Percentiles rank a stretch among this genome's conserved stretches.
These are phyloP conservation scores for Cladophialophora chaetospira DNA, from an alignment of 2,329 filamentous ascomycete species.

Conservation along the genomic window DNA sequence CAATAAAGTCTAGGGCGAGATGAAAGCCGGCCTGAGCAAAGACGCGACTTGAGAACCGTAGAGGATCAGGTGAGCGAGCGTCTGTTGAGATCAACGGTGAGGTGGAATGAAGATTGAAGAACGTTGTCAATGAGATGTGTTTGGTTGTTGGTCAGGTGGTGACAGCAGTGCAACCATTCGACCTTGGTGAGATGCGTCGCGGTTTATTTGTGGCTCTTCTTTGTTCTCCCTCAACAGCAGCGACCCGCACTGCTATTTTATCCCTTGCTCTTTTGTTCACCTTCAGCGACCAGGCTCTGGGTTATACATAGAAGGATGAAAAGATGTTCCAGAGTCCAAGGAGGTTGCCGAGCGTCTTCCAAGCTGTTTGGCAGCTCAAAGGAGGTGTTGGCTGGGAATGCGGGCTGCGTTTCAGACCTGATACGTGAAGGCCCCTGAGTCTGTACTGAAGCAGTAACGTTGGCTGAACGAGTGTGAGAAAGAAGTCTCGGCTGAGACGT, in stretches of 20 bases:
- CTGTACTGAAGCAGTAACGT: slow-evolving; percentile 15
- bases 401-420: slow-evolving; percentile 27
- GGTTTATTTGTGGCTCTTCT: slow-evolving; percentile 3
- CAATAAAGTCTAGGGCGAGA: not conserved
- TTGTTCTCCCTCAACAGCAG: slow-evolving; percentile 25
- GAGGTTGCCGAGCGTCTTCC: not conserved
- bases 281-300: slow-evolving; percentile 2
- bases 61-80: not conserved
- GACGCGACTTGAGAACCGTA: not conserved
- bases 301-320: slow-evolving; percentile 15
- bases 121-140: not conserved
- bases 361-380: slow-evolving; percentile 13
- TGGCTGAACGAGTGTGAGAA: slow-evolving; percentile 26
- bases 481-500: slow-evolving; percentile 11
- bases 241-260: slow-evolving; percentile 28
- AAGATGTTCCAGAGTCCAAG: not conserved
- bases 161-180: not conserved
- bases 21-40: not conserved
- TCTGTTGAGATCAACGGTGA: not conserved
- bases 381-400: slow-evolving; percentile 25
- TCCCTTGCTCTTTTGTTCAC: slow-evolving; percentile 20
- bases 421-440: slow-evolving; percentile 23
- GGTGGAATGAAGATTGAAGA: not conserved
- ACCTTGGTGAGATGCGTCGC: not conserved
- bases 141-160: not conserved